Conservation (phyloP, 768 basidiomycete genomes). For the Tephrocybe sp. region DNA sequence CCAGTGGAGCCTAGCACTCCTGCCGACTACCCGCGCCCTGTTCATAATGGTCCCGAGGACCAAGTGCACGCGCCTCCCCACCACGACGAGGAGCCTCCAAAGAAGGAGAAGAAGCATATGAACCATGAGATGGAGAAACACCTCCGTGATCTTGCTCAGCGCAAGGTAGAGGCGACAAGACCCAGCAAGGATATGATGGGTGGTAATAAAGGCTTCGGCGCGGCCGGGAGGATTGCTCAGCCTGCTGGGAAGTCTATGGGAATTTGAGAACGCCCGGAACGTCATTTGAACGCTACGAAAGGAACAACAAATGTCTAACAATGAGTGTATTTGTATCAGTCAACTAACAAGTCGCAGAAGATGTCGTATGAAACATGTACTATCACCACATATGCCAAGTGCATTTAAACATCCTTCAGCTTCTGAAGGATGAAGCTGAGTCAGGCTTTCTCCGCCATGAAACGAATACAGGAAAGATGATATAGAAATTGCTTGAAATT, state of each 20-base stretch:
- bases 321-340: slow-evolving; percentile 14
- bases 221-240: slow-evolving; percentile 54
- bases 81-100: slow-evolving; percentile 47
- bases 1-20: slow-evolving; percentile 14
- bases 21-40: slow-evolving; percentile 55
- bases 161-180: slow-evolving; percentile 46
- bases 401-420: not conserved
- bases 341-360: too few relatives aligned
- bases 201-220: slow-evolving; percentile 38
- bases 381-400: not conserved
- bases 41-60: slow-evolving; percentile 30
- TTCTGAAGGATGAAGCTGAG: not conserved
- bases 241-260: slow-evolving; percentile 48
- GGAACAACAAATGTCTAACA: not conserved
- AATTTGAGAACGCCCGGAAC: slow-evolving; percentile 22
- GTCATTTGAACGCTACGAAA: not conserved
- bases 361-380: not conserved
- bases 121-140: slow-evolving; percentile 42
- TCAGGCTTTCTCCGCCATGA: not conserved
- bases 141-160: slow-evolving; percentile 42
- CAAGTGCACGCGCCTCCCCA: slow-evolving; percentile 30
- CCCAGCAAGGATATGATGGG: slow-evolving; percentile 45
- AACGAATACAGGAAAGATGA: too few relatives aligned
- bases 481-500: too few relatives aligned
- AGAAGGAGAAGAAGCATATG: slow-evolving; percentile 49